Conservation (phyloP, 768 basidiomycete species). For the Termitomyces sp. region DNA sequence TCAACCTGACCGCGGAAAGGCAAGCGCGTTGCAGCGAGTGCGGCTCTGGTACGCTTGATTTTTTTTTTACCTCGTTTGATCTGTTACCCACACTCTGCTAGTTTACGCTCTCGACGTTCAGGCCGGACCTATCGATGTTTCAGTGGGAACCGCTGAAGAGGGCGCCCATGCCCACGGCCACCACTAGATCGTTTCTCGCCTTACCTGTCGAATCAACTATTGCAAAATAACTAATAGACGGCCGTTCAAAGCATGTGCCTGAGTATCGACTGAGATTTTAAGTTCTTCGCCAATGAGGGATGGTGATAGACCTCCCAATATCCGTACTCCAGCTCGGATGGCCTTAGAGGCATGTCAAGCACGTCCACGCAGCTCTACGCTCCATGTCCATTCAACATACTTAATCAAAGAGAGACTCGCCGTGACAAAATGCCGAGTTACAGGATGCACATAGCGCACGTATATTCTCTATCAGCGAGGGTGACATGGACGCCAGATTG, state of each 20-base stretch:
- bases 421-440: not conserved
- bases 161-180: slow-evolving; percentile 1
- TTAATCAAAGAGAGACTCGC: not conserved
- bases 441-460: not conserved
- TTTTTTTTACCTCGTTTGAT: not conserved
- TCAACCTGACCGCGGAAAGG: slow-evolving; percentile 62
- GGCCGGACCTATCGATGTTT: slow-evolving; percentile 3
- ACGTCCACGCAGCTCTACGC: too few species aligned
- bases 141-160: slow-evolving; percentile 2
- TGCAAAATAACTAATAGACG: slow-evolving; percentile 3
- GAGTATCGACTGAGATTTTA: not conserved
- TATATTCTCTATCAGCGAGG: not conserved
- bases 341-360: not conserved
- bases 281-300: not conserved
- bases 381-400: too few species aligned
- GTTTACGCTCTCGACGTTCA: slow-evolving; percentile 69
- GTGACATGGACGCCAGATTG: too few species aligned
- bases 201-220: not conserved
- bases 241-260: not conserved
- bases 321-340: not conserved
- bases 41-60: slow-evolving; percentile 71
- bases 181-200: slow-evolving; percentile 6
- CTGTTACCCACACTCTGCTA: slow-evolving; percentile 22
- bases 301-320: not conserved
- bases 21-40: slow-evolving; percentile 87